Percentiles rank a stretch among this genome's conserved stretches.
These are phyloP conservation scores for Dipteronia dyeriana DNA, from an alignment of 345 rosid species.

Conservation along the genomic window DNA sequence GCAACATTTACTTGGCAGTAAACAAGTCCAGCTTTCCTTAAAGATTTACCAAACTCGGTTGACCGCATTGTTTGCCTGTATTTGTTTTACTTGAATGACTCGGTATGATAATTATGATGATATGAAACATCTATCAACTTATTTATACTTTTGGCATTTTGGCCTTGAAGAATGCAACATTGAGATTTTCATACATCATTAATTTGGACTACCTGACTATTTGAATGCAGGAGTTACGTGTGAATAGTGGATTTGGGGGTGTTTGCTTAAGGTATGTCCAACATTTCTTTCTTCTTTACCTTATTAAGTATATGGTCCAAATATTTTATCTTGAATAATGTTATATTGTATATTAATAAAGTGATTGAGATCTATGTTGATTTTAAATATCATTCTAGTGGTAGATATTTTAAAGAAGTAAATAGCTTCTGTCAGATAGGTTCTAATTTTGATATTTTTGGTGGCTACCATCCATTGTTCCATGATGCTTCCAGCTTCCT, in stretches of 20 bases:
- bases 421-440: background rate
- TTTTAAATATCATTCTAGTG: background rate
- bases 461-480: background rate
- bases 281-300: background rate
- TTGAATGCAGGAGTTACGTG: constrained; percentile 78
- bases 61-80: background rate
- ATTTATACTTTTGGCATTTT: background rate
- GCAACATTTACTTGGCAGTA: background rate
- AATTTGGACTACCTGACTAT: constrained; percentile 13
- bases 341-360: background rate
- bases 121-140: background rate
- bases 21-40: background rate
- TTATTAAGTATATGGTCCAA: background rate
- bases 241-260: constrained; percentile 81
- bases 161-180: background rate
- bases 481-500: background rate
- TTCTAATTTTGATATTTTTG: background rate
- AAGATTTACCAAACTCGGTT: background rate
- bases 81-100: background rate
- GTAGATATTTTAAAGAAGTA: background rate
- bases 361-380: background rate
- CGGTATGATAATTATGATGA: background rate
- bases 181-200: background rate
- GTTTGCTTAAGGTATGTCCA: constrained; percentile 71
- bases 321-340: background rate